Conservation (phyloP, 495 filamentous ascomycete genomes). For the Thermochaetoides thermophila region DNA sequence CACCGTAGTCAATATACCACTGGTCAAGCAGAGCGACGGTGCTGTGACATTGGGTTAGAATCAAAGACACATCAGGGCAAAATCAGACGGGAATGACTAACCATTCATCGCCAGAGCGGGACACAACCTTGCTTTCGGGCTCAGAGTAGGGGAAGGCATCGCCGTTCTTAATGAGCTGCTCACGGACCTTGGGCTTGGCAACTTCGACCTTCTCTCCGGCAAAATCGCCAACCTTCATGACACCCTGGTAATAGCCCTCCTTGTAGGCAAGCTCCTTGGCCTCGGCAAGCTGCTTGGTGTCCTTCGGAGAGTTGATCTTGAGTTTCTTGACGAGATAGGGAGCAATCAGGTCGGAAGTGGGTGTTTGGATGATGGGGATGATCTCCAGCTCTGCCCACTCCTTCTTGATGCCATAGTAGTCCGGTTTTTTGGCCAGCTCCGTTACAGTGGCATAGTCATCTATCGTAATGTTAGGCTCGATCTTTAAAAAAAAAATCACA, state of each 20-base stretch:
- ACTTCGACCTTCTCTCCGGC: slow-evolving; percentile 71
- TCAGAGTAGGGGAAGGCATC: slow-evolving; percentile 88
- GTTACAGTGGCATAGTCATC: slow-evolving; percentile 85
- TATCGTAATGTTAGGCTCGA: not conserved
- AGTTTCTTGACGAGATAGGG: slow-evolving; percentile 73
- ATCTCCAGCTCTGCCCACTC: slow-evolving; percentile 92
- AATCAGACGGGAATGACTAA: not conserved
- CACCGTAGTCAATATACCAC: slow-evolving; percentile 94
- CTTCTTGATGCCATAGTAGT: slow-evolving; percentile 91
- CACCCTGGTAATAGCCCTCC: slow-evolving; percentile 94
- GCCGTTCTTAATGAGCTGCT: slow-evolving; percentile 60
- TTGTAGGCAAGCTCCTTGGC: slow-evolving; percentile 95
- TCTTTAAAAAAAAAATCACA: not conserved
- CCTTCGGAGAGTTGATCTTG: slow-evolving; percentile 94
- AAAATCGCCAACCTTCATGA: slow-evolving; percentile 79
- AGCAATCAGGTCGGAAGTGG: slow-evolving; percentile 73
- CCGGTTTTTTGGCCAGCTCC: slow-evolving; percentile 90
- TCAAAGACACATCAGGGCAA: not conserved
- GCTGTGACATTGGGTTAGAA: slow-evolving; percentile 35
- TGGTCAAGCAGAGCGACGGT: slow-evolving; percentile 88
- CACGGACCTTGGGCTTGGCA: slow-evolving; percentile 74
- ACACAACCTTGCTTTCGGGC: slow-evolving; percentile 76
- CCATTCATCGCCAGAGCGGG: slow-evolving; percentile 64
- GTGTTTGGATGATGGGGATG: slow-evolving; percentile 76
- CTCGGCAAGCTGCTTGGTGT: slow-evolving; percentile 73